phyloP scores from a whole-genome alignment of 1,284 basidiomycete species.

The Pholiota adiposa region DNA sequence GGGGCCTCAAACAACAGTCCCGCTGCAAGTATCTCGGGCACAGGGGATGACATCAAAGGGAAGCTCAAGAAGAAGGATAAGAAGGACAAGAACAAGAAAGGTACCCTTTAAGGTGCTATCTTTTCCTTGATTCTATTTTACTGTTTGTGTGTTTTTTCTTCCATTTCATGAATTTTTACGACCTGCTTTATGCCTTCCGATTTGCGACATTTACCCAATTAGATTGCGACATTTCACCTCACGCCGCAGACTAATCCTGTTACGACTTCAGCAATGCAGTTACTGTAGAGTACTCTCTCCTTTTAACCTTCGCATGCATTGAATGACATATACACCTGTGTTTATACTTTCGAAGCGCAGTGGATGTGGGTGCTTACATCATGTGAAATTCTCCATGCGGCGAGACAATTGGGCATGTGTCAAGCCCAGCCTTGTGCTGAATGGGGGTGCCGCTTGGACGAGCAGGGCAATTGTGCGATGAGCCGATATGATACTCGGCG shows the following conservation, averaged over 20 bases:
- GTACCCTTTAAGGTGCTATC: conserved; percentile 18
- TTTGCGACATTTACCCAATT: conserved; percentile 8
- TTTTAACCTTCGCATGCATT: conserved; percentile 12
- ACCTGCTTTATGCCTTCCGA: conserved; percentile 15
- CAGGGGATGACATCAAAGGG: conserved; percentile 46
- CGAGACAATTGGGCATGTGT: conserved; percentile 19
- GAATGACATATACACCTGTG: conserved; percentile 12
- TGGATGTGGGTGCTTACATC: conserved; percentile 1
- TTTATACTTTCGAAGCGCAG: conserved; percentile 11
- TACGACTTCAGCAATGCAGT: conserved; percentile 13
- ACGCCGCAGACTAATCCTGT: background rate
- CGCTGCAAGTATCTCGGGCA: conserved; percentile 51
- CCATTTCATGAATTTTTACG: conserved; percentile 17
- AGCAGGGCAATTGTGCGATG: background rate
- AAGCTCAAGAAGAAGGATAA: conserved; percentile 45
- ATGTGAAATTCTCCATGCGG: conserved; percentile 12
- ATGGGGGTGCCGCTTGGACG: background rate
- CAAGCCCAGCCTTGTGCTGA: conserved; percentile 7
- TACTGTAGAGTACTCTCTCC: conserved; percentile 13
- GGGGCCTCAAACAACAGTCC: conserved; percentile 48
- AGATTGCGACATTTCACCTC: conserved; percentile 1
- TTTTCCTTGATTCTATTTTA: conserved; percentile 1
- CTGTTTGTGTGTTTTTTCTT: conserved; percentile 5
- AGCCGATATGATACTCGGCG: conserved; percentile 7
- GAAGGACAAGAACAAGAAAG: conserved; percentile 46